Evolutionary conservation across 2,329 filamentous ascomycete genomes (phyloP), one percentile per base, ranked within the genome.

Genomic region (Pseudogymnoascus sp.): DNA sequence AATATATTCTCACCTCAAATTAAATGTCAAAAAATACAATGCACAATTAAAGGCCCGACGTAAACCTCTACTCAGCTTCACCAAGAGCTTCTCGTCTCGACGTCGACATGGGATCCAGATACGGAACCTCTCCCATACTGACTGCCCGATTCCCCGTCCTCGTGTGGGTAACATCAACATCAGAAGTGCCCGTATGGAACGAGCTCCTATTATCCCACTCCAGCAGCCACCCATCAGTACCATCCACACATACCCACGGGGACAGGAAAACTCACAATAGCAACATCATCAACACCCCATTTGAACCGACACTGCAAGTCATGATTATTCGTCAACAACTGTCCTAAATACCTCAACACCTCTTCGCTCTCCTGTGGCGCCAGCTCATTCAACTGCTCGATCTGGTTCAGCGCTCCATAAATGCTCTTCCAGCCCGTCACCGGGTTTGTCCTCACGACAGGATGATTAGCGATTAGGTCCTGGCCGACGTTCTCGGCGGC

Each of bases 371-470:
- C 80, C 31, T 75, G 73, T 11, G 72, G 68, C 1, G 73, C 76
- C 16, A 82, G 63, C 34, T 75, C 79, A 59, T 82, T 80, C 70
- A 82, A 78, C 21, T 67, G 59, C 59, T 72, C 69, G 0, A 75
- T 70, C 61, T 76, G 76, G 21, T 73, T 72, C 0, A 79, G 79
- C 11, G 81, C 72, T 3, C 74, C 76, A 63, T 56, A 84, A 11
- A 85, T 74, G 63, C 77, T 80, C 73, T 85, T 86, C 84, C 84
- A 87, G 0, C 84, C 84, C 0, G 84, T 87, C 0, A 87, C 84
- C 0, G 85, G 84, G 66, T 88, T 86, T 1, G 84, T 87, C 14
- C 84, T 78, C 5, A 86, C 76, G 0, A 86, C 78, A 0, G 83
- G 83, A 66, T 87, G 84, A 0, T 78, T 72, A 0, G 83, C 78